A percentile compares a stretch with the other conserved stretches of the same genome.
These are phyloP conservation scores for Avena atlantica DNA, from an alignment of 176 grass and related monocot genomes.

Conservation along the genomic window DNA sequence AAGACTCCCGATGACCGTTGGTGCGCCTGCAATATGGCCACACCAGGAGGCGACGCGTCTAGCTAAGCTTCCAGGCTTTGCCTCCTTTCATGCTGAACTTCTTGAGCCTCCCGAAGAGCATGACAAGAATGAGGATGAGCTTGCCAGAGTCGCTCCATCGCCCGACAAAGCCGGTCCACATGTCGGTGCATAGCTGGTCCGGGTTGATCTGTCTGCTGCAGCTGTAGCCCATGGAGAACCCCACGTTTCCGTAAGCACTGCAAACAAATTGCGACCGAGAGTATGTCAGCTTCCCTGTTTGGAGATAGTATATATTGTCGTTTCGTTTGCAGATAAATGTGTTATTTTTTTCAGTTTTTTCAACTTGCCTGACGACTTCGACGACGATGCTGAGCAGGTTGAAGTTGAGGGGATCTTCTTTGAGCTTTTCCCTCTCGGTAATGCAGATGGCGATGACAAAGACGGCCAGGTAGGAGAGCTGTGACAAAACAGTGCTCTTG, in stretches of 20 bases:
- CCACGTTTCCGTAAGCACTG: constrained; percentile 81
- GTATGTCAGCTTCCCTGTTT: constrained; percentile 7
- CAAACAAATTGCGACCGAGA: neutral
- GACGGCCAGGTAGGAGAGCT: constrained; percentile 57
- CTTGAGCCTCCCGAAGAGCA: constrained; percentile 67
- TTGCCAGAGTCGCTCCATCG: constrained; percentile 64
- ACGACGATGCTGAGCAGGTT: constrained; percentile 62
- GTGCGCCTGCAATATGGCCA: neutral
- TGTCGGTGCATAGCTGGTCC: constrained; percentile 47
- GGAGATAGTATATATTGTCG: neutral
- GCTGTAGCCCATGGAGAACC: constrained; percentile 69
- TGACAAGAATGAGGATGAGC: constrained; percentile 59
- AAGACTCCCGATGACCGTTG: too few species aligned
- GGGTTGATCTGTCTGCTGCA: constrained; percentile 50
- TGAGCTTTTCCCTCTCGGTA: constrained; percentile 61
- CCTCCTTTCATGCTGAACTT: constrained; percentile 64
- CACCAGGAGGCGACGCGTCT: constrained; percentile 16
- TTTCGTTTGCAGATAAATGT: neutral
- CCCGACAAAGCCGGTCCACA: constrained; percentile 53
- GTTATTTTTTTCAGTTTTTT: neutral
- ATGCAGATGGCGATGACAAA: constrained; percentile 71
- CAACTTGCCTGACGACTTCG: constrained; percentile 64
- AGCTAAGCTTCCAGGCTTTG: constrained; percentile 68
- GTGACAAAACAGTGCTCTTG: constrained; percentile 54
- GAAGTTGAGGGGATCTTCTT: constrained; percentile 70